A percentile compares a stretch with the other conserved stretches of the same genome.
Evolutionary conservation across 768 basidiomycete genomes (phyloP).

Genomic region (Pholiota molesta): DNA sequence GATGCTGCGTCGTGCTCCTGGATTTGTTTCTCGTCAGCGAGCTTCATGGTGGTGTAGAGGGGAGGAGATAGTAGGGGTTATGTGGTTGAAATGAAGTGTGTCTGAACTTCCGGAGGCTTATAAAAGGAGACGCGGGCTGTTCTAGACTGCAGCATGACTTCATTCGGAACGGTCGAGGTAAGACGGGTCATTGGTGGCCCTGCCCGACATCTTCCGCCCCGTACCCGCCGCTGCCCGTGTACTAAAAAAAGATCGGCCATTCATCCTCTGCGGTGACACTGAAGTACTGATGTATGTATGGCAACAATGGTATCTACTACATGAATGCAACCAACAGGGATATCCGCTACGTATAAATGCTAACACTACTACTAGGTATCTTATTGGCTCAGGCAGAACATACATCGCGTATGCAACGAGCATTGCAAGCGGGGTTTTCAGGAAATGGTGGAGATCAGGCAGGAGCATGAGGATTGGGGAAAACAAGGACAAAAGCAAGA

Average conservation of each 20-base stretch:
- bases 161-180: slow-evolving; percentile 3
- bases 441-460: not conserved
- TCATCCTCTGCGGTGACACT: not conserved
- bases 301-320: slow-evolving; percentile 18
- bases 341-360: slow-evolving; percentile 4
- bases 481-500: slow-evolving; percentile 7
- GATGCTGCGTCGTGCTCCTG: slow-evolving; percentile 57
- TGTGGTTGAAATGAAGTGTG: not conserved
- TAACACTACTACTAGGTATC: not conserved
- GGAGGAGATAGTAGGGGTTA: not conserved
- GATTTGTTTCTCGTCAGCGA: slow-evolving; percentile 42
- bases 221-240: not conserved
- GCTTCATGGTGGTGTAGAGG: slow-evolving; percentile 2
- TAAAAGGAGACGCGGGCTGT: not conserved
- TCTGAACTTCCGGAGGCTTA: not conserved
- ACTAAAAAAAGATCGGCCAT: not conserved
- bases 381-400: not conserved
- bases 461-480: not conserved
- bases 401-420: too few relatives aligned
- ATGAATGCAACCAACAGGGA: slow-evolving; percentile 11
- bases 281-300: slow-evolving; percentile 8
- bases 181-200: not conserved
- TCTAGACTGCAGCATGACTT: slow-evolving; percentile 1
- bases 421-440: not conserved
- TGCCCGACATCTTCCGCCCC: not conserved